Base-by-base conservation (phyloP, 2,329 filamentous ascomycete species). In the Alternaria tenuissima region DNA sequence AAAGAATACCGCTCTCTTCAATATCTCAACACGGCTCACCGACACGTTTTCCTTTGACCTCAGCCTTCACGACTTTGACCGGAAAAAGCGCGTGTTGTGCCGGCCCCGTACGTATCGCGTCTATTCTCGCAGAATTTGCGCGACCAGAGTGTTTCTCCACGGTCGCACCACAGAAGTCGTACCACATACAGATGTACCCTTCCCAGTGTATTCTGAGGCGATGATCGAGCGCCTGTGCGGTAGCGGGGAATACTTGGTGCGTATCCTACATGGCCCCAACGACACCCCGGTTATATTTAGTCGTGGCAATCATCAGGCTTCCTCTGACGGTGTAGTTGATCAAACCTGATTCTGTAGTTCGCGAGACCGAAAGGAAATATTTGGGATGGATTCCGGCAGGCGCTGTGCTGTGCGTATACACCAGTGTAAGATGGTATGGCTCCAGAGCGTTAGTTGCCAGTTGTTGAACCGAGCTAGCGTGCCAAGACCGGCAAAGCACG, bases 131-230 rank as follows among this genome's bases (percentile, higher is more conserved):
- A 26, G 28, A 9, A 38, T 57, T 46, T 47, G 57, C 52, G 26
- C 34, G 22, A 52, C 57, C 22, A 18, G 16, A 9, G 32, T 47
- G 53, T 57, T 57, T 60, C 57, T 60, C 57, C 57, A 60, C 52
- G 30, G 57, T 60, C 44, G 36, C 53, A 60, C 53, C 32, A 41
- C 46, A 8, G 34, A 43, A 41, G 34, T 16, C 47, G 47, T 42
- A 24, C 34, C 47, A 41, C 3, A 48, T 26, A 42, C 39, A 41
- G 18, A 36, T 22, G 11, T 26, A 18, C 32, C 32, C 16, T n/a
- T 26, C 22, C 16, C 11, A 41, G 28, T 24, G 24, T 38, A 28
- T 38, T 38, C n/a, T 24, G 46, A 18, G 14, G 42, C 34, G 38
- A 42, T 16, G 53, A 32, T 48, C 43, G 43, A 44, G 41, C 30